Evolutionary conservation across 148 eudicot species (phyloP), one percentile per base, ranked within the genome.

Genomic region (Heliamphora exappendiculata): DNA sequence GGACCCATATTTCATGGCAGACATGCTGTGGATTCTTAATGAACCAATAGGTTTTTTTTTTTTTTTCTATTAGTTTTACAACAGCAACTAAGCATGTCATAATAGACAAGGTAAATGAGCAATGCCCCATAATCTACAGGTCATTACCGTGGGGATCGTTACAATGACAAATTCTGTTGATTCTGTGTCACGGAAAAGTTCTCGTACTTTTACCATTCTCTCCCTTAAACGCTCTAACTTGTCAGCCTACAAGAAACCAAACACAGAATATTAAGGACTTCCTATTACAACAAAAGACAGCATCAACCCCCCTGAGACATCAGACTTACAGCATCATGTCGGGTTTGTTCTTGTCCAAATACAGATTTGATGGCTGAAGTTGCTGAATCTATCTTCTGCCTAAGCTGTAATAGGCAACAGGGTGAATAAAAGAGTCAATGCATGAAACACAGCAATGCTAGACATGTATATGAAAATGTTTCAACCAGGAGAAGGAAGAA

Each of bases 131-230:
- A 55, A 28, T 22, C 53, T 58, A 33, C 24, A 37, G 69, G 71
- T 11, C 13, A 58, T 80, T 92, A 94, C 97, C 92, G 97, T 92
- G 60, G 98, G 98, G 68, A 95, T 95, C 19, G 98, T 95, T 55
- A 95, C 98, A 58, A 95, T 92, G 80, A 95, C 92, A 78, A 95
- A 95, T 82, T 95, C 98, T 78, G 98, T 95, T 55, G 98, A 86
- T 20, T 88, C 88, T 22, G 96, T 86, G 73, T 92, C 94, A 22
- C 96, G 94, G 74, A 95, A 94, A 78, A 92, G 91, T 81, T 95
- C 98, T 53, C 98, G 77, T 49, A 92, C 98, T 91, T 92, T 88
- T 66, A 92, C 79, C 98, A 95, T 95, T 76, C 97, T 88, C 78
- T 95, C 91, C 82, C 97, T 86, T 79, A 95, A 81, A 75, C 75